phyloP scores from a whole-genome alignment of 176 grass and related monocot genomes.

The Dendrocalamus sinicus region DNA sequence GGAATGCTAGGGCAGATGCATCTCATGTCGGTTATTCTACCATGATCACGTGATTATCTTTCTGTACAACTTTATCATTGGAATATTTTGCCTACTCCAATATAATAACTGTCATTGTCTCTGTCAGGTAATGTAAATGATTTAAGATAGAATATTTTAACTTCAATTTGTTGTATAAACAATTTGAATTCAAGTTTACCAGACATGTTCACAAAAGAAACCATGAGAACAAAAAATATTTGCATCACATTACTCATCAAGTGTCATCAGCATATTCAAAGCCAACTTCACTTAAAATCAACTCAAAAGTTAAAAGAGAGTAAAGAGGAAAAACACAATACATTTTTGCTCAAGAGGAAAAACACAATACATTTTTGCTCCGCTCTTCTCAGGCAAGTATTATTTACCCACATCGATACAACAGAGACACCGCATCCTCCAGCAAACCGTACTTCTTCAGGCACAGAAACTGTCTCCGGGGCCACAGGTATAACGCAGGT shows the following conservation, averaged over 20 bases:
- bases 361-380: slow-evolving; percentile 26
- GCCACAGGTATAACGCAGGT: background rate
- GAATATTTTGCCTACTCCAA: background rate
- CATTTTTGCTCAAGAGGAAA: slow-evolving; percentile 15
- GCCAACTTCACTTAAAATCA: background rate
- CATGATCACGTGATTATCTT: background rate
- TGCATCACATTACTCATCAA: background rate
- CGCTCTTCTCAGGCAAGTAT: slow-evolving; percentile 8
- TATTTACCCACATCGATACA: slow-evolving; percentile 42
- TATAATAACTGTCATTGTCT: background rate
- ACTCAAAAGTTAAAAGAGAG: background rate
- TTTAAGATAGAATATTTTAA: background rate
- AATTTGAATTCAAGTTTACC: background rate
- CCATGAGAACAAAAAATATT: background rate
- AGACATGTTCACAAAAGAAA: background rate
- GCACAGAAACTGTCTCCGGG: background rate
- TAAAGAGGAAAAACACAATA: background rate
- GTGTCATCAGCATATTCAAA: background rate
- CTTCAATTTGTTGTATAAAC: background rate
- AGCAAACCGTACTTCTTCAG: slow-evolving; percentile 22
- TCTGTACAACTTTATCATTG: background rate
- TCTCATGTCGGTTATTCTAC: background rate
- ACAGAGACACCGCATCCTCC: background rate
- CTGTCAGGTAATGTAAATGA: background rate
- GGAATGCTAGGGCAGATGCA: background rate